Evolutionary conservation across 495 filamentous ascomycete genomes (phyloP).

Genomic region (Trichoderma erinaceum): DNA sequence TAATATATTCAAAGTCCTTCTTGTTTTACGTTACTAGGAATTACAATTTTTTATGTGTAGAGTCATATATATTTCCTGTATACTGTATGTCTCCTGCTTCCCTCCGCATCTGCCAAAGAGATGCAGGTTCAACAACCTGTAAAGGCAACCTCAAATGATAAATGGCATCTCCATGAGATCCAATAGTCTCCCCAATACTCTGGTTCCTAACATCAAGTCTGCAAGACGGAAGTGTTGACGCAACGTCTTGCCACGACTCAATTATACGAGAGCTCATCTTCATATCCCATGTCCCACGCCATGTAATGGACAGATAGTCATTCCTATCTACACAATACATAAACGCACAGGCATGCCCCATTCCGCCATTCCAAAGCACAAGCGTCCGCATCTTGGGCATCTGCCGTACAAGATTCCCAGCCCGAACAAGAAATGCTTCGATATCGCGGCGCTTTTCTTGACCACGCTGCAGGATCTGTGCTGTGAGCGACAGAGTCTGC

Average conservation of each 20-base stretch:
- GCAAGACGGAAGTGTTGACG: slow-evolving; percentile 17
- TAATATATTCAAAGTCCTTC: no score
- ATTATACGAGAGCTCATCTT: slow-evolving; percentile 23
- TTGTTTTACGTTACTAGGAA: no score
- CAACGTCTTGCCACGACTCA: slow-evolving; percentile 24
- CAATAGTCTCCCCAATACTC: slow-evolving; percentile 10
- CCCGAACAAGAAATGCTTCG: not conserved
- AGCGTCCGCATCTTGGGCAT: slow-evolving; percentile 28
- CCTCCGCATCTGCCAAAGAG: slow-evolving; percentile 21
- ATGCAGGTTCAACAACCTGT: slow-evolving; percentile 19
- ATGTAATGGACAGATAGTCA: slow-evolving; percentile 21
- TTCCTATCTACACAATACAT: slow-evolving; percentile 22
- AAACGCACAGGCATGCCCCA: slow-evolving; percentile 27
- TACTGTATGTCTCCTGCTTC: slow-evolving; percentile 1
- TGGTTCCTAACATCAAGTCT: slow-evolving; percentile 15
- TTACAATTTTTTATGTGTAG: no score
- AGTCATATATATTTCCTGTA: no score
- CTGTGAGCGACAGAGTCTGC: not conserved
- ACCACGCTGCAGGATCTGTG: not conserved
- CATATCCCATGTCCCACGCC: slow-evolving; percentile 29
- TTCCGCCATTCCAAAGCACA: slow-evolving; percentile 28
- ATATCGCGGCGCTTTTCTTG: not conserved
- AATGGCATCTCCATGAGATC: slow-evolving; percentile 21
- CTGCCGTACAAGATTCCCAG: not conserved
- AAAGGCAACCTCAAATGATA: slow-evolving; percentile 19